Evolutionary conservation across 371 early-diverging fungal genomes (phyloP).

Genomic region (Saksenaea vasiformis): DNA sequence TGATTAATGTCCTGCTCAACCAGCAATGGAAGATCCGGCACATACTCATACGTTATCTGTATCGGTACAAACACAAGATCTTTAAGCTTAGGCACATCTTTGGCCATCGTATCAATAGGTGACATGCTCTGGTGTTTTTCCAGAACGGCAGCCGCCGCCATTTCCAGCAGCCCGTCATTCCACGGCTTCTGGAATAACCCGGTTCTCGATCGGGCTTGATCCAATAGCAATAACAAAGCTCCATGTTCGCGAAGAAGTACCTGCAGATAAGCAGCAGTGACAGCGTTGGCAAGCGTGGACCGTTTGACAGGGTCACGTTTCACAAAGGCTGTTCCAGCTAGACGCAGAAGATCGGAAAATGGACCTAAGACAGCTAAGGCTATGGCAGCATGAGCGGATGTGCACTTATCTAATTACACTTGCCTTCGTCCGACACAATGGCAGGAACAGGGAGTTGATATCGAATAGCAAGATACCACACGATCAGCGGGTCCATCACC

Average conservation of each 20-base stretch:
- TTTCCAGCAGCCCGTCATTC: constrained; percentile 26
- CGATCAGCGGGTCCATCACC: constrained; percentile 27
- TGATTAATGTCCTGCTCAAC: constrained; percentile 21
- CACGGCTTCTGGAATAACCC: constrained; percentile 22
- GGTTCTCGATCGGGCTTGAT: constrained; percentile 27
- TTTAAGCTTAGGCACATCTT: background rate
- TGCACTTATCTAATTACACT: background rate
- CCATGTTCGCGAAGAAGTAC: constrained; percentile 24
- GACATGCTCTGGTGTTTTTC: constrained; percentile 11
- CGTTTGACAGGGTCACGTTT: constrained; percentile 25
- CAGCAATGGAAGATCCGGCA: constrained; percentile 24
- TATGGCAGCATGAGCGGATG: background rate
- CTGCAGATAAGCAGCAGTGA: constrained; percentile 28
- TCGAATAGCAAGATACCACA: constrained; percentile 34
- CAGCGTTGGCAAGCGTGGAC: constrained; percentile 22
- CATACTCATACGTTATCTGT: constrained; percentile 29
- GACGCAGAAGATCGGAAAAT: constrained; percentile 27
- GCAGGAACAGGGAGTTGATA: constrained; percentile 34
- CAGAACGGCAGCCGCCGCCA: constrained; percentile 12
- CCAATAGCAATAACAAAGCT: constrained; percentile 24
- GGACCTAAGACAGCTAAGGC: constrained; percentile 33
- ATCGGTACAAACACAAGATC: constrained; percentile 32
- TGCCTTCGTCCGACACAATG: constrained; percentile 25
- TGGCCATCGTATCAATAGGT: background rate
- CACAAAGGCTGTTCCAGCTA: constrained; percentile 31